These are phyloP conservation scores for Henckelia pumila DNA, from an alignment of 257 asterid genomes.

Conservation along the genomic window DNA sequence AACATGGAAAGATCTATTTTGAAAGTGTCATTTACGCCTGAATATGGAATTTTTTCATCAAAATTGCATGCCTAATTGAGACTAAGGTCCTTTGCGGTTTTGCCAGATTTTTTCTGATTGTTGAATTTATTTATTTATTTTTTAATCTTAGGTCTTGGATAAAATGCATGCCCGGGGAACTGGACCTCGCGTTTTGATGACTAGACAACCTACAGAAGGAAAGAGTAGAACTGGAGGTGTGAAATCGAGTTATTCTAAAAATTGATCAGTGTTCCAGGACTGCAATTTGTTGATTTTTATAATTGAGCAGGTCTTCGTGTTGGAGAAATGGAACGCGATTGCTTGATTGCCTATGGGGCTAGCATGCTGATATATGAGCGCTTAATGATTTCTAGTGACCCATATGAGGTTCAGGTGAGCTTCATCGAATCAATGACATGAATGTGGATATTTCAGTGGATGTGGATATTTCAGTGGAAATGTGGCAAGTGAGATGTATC, in stretches of 20 bases:
- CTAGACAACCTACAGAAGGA: constrained; percentile 99
- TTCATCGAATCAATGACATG: neutral
- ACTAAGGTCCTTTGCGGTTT: neutral
- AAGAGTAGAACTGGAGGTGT: constrained; percentile 88
- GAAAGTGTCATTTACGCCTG: neutral
- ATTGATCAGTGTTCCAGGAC: neutral
- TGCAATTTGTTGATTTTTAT: constrained; percentile 22
- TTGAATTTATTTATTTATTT: neutral
- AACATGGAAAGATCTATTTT: neutral
- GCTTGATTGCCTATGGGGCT: constrained; percentile 97
- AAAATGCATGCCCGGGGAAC: constrained; percentile 98
- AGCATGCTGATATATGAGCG: constrained; percentile 91
- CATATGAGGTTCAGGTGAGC: constrained; percentile 89
- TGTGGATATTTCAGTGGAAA: neutral
- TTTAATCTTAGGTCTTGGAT: constrained; percentile 62
- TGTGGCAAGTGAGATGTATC: neutral
- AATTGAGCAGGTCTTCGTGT: constrained; percentile 72
- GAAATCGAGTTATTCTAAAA: constrained; percentile 7
- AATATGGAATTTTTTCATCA: neutral
- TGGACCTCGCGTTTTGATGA: constrained; percentile 85
- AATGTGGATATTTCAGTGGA: neutral
- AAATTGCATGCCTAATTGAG: neutral
- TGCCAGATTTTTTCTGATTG: constrained; percentile 10
- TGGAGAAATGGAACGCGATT: constrained; percentile 99
- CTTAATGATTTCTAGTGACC: constrained; percentile 91